Base-by-base conservation (phyloP, 345 rosid species). In the Camelina laxa region DNA sequence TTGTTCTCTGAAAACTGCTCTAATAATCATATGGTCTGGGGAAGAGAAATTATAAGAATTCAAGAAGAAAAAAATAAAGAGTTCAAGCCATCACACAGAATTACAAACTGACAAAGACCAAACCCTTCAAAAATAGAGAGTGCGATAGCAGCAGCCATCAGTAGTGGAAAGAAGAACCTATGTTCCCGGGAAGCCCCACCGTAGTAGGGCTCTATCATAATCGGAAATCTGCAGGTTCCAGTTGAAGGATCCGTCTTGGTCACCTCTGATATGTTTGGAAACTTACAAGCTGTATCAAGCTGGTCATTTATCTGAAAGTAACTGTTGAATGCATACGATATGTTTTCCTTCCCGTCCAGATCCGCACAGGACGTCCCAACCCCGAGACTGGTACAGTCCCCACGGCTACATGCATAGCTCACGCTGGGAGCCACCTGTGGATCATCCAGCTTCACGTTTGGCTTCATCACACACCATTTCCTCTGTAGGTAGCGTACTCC, bases 261-360 rank as follows among this genome's bases (percentile, higher is more conserved):
- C 80, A 87, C 77, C 27, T 78, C 85, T 2, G 91, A 82, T 35
- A 92, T 62, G 75, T 90, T 88, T 5, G 91, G 77, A 74, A 95
- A 95, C 81, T 85, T 86, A 83, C 98, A 95, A 12, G 97, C 97
- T 1, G 10, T 70, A 2, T 92, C 97, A 0, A 72, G 79, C 83
- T 95, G 99, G 77, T 95, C 84, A 10, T 89, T 72, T 21, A 33
- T 85, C 88, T 95, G 99, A 80, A 78, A 95, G 73, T 90, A 95
- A 82, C 98, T 95, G 59, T 95, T 92, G 47, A 90, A 90, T 2
- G 99, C 99, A 67, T 81, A 95, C 0, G 98, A 95, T 57, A 95
- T 88, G 74, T 92, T 95, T 42, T 82, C 83, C 64, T 38, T 62
- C 15, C 77, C 80, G 60, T 92, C 89, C 41, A 95, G 73, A 74